Evolutionary conservation across 208 protist genomes (phyloP).

Genomic region (Porcisia deanei): DNA sequence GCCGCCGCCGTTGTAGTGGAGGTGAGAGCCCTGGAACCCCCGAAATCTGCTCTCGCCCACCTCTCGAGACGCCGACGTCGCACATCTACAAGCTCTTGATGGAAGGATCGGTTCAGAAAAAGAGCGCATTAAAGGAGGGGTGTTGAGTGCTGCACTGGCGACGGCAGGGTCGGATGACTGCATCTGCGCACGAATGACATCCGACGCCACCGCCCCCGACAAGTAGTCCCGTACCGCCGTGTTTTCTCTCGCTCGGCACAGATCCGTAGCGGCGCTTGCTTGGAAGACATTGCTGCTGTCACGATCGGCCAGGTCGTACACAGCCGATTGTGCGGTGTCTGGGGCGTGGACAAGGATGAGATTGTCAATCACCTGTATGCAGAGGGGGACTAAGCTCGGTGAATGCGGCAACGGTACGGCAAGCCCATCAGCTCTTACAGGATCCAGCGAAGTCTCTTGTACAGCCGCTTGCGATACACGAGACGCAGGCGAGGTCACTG

Average conservation of each 20-base stretch:
- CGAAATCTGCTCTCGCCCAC: not conserved
- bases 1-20: not conserved
- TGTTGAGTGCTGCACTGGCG: not conserved
- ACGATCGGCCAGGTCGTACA: slow-evolving; percentile 42
- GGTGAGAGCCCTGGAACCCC: not conserved
- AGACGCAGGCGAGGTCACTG: slow-evolving; percentile 4
- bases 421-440: not conserved
- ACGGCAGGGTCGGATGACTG: not conserved
- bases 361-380: slow-evolving; percentile 54
- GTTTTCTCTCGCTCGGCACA: no score
- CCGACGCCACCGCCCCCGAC: slow-evolving; percentile 6
- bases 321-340: slow-evolving; percentile 20
- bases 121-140: not conserved
- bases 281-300: not conserved
- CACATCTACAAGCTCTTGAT: not conserved
- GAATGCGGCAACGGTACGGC: not conserved
- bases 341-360: slow-evolving; percentile 51
- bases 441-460: not conserved
- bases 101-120: not conserved
- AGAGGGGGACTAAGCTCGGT: slow-evolving; percentile 9
- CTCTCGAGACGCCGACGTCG: not conserved
- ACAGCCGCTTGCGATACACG: not conserved
- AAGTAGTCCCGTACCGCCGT: not conserved
- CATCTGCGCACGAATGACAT: not conserved
- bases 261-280: not conserved